Conservation (phyloP, 106 monocot species). For the Allium fistulosum region DNA sequence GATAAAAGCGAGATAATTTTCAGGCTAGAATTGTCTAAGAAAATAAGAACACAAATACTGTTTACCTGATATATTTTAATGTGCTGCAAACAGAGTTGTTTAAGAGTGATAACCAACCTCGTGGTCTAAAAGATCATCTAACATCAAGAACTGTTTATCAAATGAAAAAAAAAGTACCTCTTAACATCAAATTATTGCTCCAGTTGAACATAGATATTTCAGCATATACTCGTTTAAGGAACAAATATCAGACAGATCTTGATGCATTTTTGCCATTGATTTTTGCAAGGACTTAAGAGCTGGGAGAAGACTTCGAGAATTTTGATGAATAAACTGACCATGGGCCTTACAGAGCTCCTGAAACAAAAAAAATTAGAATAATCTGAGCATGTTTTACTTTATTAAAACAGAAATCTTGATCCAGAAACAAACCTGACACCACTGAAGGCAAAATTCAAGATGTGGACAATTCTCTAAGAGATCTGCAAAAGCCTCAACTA, state of each 20-base stretch:
- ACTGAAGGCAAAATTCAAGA: conserved; percentile 81
- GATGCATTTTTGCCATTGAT: conserved; percentile 71
- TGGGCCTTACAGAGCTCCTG: conserved; percentile 89
- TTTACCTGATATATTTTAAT: no score
- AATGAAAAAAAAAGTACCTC: no score
- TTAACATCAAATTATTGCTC: conserved; percentile 13
- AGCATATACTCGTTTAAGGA: conserved; percentile 88
- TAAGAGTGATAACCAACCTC: no score
- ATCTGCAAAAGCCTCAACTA: conserved; percentile 82
- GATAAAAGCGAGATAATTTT: no score
- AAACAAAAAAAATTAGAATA: conserved; percentile 6
- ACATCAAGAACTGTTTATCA: no score
- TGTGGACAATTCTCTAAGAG: conserved; percentile 87
- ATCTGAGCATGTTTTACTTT: conserved; percentile 1
- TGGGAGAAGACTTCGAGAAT: conserved; percentile 72
- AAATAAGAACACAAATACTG: no score
- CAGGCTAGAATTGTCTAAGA: no score
- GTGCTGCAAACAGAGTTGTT: no score
- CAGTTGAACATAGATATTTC: conserved; percentile 58
- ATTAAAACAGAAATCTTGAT: not conserved
- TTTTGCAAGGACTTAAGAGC: conserved; percentile 88
- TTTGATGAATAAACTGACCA: conserved; percentile 78
- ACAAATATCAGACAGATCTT: conserved; percentile 75
- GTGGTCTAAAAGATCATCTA: no score
- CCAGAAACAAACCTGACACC: conserved; percentile 69